Evolutionary conservation across 495 filamentous ascomycete genomes (phyloP), one percentile per base, ranked within the genome.

Genomic region (Cercophora scortea): DNA sequence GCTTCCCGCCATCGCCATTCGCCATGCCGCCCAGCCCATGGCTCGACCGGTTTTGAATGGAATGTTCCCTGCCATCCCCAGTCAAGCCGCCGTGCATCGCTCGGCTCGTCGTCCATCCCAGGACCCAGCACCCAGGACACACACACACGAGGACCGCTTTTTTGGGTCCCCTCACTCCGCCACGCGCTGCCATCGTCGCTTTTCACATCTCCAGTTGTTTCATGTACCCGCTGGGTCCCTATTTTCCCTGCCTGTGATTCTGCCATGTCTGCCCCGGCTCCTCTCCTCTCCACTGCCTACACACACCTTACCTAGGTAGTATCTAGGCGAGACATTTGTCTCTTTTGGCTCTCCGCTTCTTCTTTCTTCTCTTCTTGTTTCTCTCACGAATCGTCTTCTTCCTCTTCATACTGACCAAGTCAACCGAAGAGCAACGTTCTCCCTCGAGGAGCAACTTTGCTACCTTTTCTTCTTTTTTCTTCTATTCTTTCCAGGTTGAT

Each of bases 401-500:
- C 58, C 54, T 18, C 40, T 18, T 50, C 47, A 49, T 38, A 40
- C 43, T 40, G 25, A 25, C 25, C 25, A 5, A 25, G 25, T 25
- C 25, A 25, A 25, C 25, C 25, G 25, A 25, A 25, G 25, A 25
- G 25, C 25, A 25, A 25, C 25, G 25, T 25, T 25, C 25, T 25
- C 25, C 25, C 25, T 25, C 25, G 25, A 25, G 25, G 16, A 52
- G 18, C 50, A 40, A 13, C 34, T 38, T 43, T 32, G 32, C 45
- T 54, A 45, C 52, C 39, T 43, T 18, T 45, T 32, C 40, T 44
- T 44, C 47, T 49, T 42, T 51, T 49, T 42, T 45, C 40, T 62
- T 59, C 55, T 46, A 50, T 76, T 77, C 73, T 61, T 72, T 69
- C 71, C 73, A 70, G 72, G 74, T 77, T 75, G 74, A 77, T 67